Conservation (phyloP, 2,329 filamentous ascomycete species). For the Pseudocercospora vitis region DNA sequence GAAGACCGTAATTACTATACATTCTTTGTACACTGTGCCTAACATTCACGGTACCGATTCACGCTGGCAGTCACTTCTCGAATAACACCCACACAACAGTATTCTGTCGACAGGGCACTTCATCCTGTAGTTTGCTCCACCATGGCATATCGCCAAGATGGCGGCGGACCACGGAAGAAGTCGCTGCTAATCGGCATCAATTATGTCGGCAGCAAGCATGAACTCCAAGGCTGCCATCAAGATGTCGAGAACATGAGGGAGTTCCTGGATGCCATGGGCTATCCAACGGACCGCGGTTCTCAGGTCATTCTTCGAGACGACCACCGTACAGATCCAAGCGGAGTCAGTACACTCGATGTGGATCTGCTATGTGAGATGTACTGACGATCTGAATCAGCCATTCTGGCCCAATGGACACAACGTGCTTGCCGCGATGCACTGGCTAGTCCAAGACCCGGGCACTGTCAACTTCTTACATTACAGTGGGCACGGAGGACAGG, state of each 20-base stretch:
- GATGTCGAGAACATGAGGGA: slow-evolving; percentile 50
- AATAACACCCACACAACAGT: too few species aligned
- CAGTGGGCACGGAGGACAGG: slow-evolving; percentile 59
- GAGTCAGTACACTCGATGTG: slow-evolving; percentile 10
- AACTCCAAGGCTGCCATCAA: slow-evolving; percentile 51
- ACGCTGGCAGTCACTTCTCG: too few species aligned
- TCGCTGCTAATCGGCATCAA: slow-evolving; percentile 57
- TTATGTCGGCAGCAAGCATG: slow-evolving; percentile 36
- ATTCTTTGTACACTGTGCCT: too few species aligned
- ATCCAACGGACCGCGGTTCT: slow-evolving; percentile 42
- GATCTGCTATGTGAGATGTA: background rate
- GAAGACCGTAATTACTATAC: too few species aligned
- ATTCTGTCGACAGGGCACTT: too few species aligned
- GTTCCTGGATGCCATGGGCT: slow-evolving; percentile 47
- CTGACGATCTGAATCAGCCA: slow-evolving; percentile 16
- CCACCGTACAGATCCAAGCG: slow-evolving; percentile 31
- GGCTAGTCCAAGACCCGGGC: slow-evolving; percentile 56
- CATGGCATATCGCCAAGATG: slow-evolving; percentile 13
- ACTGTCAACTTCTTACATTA: slow-evolving; percentile 59
- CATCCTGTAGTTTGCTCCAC: too few species aligned
- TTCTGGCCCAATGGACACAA: slow-evolving; percentile 39
- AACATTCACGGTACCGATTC: too few species aligned
- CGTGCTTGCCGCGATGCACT: slow-evolving; percentile 55
- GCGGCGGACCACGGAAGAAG: slow-evolving; percentile 38
- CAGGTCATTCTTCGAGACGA: slow-evolving; percentile 40